phyloP scores from a whole-genome alignment of 2,329 filamentous ascomycete species.

The Ceratocystis papillata region DNA sequence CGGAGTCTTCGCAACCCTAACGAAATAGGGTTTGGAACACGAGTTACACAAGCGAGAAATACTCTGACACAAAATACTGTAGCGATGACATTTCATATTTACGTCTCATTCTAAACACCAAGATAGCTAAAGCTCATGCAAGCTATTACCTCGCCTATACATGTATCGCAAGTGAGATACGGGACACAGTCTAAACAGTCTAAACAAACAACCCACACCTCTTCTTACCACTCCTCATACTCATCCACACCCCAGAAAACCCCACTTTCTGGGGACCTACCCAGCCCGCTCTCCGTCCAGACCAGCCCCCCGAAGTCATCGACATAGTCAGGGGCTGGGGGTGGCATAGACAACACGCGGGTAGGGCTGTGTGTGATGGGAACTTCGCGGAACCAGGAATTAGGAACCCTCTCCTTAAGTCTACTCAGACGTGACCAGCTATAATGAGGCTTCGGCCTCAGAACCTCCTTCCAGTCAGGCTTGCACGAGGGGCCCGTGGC shows the following conservation, averaged over 20 bases:
- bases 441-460: not conserved
- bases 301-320: not conserved
- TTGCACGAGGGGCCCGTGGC: constrained; percentile 15
- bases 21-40: too few species aligned
- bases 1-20: too few species aligned
- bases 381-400: constrained; percentile 8
- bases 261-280: not conserved
- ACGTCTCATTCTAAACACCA: too few species aligned
- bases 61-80: too few species aligned
- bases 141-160: too few species aligned
- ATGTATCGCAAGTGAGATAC: too few species aligned
- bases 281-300: not conserved
- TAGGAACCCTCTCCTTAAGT: constrained; percentile 13
- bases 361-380: not conserved
- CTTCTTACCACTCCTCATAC: not conserved
- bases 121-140: too few species aligned
- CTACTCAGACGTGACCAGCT: not conserved
- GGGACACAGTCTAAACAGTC: too few species aligned
- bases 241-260: not conserved
- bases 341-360: not conserved
- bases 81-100: too few species aligned
- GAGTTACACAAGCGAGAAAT: too few species aligned
- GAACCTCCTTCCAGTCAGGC: constrained; percentile 10
- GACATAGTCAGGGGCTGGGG: constrained; percentile 1
- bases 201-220: too few species aligned